These are phyloP conservation scores for Protomyces inouyei DNA, from an alignment of 1,139 yeast species.

Conservation along the genomic window DNA sequence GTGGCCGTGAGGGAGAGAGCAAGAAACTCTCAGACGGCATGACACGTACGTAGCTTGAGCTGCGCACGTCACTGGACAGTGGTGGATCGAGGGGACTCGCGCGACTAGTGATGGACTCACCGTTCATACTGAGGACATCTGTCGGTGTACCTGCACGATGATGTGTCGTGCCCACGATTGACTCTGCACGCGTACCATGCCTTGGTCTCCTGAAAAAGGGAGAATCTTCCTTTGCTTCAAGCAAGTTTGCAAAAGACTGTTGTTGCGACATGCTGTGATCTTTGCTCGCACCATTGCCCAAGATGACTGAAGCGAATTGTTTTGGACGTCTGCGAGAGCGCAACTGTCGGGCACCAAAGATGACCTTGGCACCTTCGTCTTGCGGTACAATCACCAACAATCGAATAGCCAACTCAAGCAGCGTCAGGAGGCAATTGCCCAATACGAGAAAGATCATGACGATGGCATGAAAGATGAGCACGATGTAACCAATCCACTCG, in stretches of 20 bases:
- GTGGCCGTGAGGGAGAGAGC: not conserved
- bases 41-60: not conserved
- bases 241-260: conserved; percentile 13
- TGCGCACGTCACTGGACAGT: not conserved
- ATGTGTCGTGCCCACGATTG: not conserved
- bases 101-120: not conserved
- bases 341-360: conserved; percentile 35
- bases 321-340: conserved; percentile 32
- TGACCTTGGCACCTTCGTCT: conserved; percentile 32
- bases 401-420: conserved; percentile 37
- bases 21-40: not conserved
- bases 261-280: not conserved
- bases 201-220: conserved; percentile 22
- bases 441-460: conserved; percentile 36
- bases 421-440: conserved; percentile 37
- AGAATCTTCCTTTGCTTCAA: conserved; percentile 19
- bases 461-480: conserved; percentile 38
- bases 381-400: conserved; percentile 35
- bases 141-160: not conserved
- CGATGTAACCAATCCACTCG: conserved; percentile 41
- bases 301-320: not conserved
- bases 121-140: not conserved
- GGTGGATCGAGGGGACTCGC: not conserved
- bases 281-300: not conserved
- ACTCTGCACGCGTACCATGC: not conserved